These are phyloP conservation scores for Lophiotrema nucula DNA, from an alignment of 495 filamentous ascomycete species.

Conservation along the genomic window DNA sequence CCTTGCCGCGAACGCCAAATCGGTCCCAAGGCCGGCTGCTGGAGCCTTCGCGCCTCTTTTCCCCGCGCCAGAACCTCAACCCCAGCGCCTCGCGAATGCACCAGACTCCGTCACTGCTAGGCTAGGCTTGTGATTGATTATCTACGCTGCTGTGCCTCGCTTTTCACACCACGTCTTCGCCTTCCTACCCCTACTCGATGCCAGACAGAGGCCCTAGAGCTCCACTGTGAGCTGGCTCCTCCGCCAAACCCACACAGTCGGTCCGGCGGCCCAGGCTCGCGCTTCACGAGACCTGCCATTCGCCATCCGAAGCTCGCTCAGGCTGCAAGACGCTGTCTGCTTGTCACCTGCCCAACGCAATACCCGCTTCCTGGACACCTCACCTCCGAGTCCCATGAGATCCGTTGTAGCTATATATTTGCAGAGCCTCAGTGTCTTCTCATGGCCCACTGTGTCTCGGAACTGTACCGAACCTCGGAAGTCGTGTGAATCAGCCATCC, in stretches of 20 bases:
- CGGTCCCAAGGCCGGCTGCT: background rate
- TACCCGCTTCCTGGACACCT: background rate
- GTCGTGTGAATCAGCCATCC: background rate
- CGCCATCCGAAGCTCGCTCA: background rate
- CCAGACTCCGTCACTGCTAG: background rate
- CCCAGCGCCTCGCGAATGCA: background rate
- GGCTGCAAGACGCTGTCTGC: background rate
- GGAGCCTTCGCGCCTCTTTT: background rate
- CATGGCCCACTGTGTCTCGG: background rate
- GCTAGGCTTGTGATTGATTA: conserved; percentile 1
- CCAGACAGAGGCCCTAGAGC: background rate
- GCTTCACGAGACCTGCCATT: background rate
- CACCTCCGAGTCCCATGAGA: too few relatives aligned
- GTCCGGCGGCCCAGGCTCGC: background rate
- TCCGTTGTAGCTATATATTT: too few relatives aligned
- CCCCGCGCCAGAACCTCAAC: background rate
- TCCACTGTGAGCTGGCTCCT: background rate
- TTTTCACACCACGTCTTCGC: background rate
- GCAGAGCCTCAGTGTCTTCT: too few relatives aligned
- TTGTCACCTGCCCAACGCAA: background rate
- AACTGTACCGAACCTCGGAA: background rate
- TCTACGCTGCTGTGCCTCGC: background rate
- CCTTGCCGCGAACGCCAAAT: background rate
- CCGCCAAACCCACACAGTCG: background rate
- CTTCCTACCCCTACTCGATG: background rate